Evolutionary conservation across 148 eudicot genomes (phyloP), one percentile per base, ranked within the genome.

Genomic region (Amaranthus palmeri): DNA sequence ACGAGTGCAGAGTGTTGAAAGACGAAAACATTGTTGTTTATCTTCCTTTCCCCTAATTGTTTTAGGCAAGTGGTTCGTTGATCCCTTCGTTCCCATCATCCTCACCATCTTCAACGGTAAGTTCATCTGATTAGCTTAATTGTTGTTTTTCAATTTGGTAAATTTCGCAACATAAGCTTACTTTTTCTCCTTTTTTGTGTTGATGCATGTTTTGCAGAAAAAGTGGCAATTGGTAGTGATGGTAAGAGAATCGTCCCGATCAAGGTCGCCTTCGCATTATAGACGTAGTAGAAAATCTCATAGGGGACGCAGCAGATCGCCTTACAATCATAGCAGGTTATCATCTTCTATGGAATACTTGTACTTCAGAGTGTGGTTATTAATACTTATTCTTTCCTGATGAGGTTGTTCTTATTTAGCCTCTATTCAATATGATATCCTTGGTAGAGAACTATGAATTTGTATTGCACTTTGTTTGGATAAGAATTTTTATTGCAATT

Each of bases 271-370:
- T 52, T 83, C 90, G 55, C 10, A 46, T 15, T 71, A 74, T 62
- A 73, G 89, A 74, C 72, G 84, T 70, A 87, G 85, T 75, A 74
- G 92, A 79, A 85, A 90, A 77, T 86, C 84, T 72, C 80, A 88
- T 44, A 93, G 89, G 78, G 87, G 85, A 43, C 81, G 93, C 72
- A 90, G 90, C 85, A 84, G 89, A 75, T 93, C 96, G 43, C 90
- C 93, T 78, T 87, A 25, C 36, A 25, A 25, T 25, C 36, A 88
- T 80, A 90, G 84, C 95, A 93, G 98, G 98, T 93, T 85, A 87
- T 81, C 78, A 86, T 84, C 78, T 78, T 83, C 72, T 68, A 70
- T 74, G 55, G 25, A 59, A 48, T n/a, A 3, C 48, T 49, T 51
- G 9, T 3, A 40, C 4, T 61, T 9, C 12, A 3, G 42, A n/a